phyloP scores from a whole-genome alignment of 768 basidiomycete species.

The Hygrophoropsis aurantiaca region DNA sequence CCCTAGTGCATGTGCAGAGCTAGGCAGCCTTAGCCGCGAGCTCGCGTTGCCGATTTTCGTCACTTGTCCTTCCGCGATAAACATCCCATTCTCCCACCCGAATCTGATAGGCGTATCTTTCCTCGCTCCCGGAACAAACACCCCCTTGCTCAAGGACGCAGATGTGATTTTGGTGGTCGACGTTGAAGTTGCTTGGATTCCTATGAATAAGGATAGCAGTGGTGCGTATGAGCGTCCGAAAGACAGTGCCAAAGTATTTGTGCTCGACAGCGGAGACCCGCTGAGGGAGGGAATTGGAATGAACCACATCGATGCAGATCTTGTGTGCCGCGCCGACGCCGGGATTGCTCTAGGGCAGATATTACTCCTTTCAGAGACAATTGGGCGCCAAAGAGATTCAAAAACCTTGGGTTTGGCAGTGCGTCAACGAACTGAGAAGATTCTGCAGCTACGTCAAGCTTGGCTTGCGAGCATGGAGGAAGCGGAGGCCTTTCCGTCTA shows the following conservation, averaged over 20 bases:
- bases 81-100: slow-evolving; percentile 57
- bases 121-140: slow-evolving; percentile 44
- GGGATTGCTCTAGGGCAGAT: slow-evolving; percentile 53
- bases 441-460: slow-evolving; percentile 21
- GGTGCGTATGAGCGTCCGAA: slow-evolving; percentile 34
- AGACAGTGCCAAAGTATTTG: slow-evolving; percentile 48
- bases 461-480: slow-evolving; percentile 25
- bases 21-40: slow-evolving; percentile 46
- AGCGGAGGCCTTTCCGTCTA: slow-evolving; percentile 29
- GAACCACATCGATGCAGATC: slow-evolving; percentile 54
- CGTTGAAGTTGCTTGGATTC: slow-evolving; percentile 65
- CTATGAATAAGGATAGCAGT: slow-evolving; percentile 39
- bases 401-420: slow-evolving; percentile 9
- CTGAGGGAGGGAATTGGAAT: slow-evolving; percentile 49
- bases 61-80: slow-evolving; percentile 49
- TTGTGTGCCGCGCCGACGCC: slow-evolving; percentile 59
- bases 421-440: slow-evolving; percentile 13
- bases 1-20: slow-evolving; percentile 40
- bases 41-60: slow-evolving; percentile 57
- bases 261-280: slow-evolving; percentile 64
- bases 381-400: slow-evolving; percentile 27
- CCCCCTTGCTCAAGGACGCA: slow-evolving; percentile 47
- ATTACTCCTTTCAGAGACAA: slow-evolving; percentile 29
- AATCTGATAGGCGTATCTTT: slow-evolving; percentile 53
- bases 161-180: slow-evolving; percentile 70